Evolutionary conservation across 441 rosid species (phyloP).

Genomic region (Raphanus hybrid): DNA sequence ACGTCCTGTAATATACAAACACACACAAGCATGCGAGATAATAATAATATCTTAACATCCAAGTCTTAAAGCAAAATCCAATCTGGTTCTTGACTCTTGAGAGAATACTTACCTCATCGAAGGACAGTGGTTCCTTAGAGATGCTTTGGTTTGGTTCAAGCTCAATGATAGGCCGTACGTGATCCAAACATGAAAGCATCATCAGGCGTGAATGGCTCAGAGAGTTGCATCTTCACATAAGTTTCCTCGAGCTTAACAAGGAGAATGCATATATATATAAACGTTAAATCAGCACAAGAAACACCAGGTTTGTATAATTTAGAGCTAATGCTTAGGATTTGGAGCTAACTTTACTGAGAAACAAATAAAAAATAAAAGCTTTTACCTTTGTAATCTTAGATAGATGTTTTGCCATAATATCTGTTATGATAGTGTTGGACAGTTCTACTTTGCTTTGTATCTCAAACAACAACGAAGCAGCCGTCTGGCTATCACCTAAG

Average conservation of each 20-base stretch:
- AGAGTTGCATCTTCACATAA: slow-evolving; percentile 65
- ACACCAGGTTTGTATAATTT: too few species aligned
- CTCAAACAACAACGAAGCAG: slow-evolving; percentile 60
- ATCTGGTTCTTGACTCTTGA: slow-evolving; percentile 19
- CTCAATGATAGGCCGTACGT: slow-evolving; percentile 50
- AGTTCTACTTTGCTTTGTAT: slow-evolving; percentile 58
- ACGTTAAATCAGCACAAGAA: slow-evolving; percentile 19
- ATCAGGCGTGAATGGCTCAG: slow-evolving; percentile 85
- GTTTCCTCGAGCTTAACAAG: slow-evolving; percentile 30
- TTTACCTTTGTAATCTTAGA: slow-evolving; percentile 66
- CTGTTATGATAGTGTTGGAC: slow-evolving; percentile 53
- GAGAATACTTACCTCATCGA: slow-evolving; percentile 69
- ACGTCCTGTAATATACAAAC: slow-evolving; percentile 12
- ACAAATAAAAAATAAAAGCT: too few species aligned
- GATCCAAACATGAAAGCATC: slow-evolving; percentile 82
- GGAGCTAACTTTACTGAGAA: too few species aligned
- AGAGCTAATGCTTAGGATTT: too few species aligned
- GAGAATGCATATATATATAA: slow-evolving; percentile 20
- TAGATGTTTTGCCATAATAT: slow-evolving; percentile 58
- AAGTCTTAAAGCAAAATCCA: not conserved
- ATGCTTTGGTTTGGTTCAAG: slow-evolving; percentile 52
- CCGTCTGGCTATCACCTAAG: slow-evolving; percentile 62
- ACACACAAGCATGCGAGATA: too few species aligned
- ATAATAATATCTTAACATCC: not conserved
- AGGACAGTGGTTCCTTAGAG: slow-evolving; percentile 82